A percentile compares a stretch with the other conserved stretches of the same genome.
Evolutionary conservation across 345 rosid species (phyloP).

Genomic region (Eucalyptus camaldulensis): DNA sequence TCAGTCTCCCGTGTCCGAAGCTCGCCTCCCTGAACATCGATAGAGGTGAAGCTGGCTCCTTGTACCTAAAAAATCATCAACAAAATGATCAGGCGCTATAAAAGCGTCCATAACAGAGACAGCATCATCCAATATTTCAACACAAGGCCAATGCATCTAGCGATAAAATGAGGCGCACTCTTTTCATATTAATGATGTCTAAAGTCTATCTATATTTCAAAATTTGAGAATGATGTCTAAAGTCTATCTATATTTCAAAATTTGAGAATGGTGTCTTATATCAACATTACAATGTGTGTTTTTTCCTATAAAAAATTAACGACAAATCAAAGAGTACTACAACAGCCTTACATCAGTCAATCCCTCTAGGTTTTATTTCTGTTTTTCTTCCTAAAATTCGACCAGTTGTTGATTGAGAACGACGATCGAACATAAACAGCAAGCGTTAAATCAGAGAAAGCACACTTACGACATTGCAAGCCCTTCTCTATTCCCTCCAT

Average conservation of each 20-base stretch:
- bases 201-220: not conserved
- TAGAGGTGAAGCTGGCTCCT: slow-evolving; percentile 30
- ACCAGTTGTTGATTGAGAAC: not conserved
- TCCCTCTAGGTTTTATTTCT: not conserved
- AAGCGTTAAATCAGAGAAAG: not conserved
- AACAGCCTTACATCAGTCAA: not conserved
- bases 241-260: not conserved
- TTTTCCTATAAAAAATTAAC: slow-evolving; percentile 2
- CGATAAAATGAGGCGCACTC: not conserved
- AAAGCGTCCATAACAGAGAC: not conserved
- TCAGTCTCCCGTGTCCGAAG: slow-evolving; percentile 71
- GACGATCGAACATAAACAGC: not conserved
- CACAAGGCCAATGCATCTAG: not conserved
- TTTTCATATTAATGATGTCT: not conserved
- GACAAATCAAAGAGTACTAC: not conserved
- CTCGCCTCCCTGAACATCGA: slow-evolving; percentile 58
- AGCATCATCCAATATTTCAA: not conserved
- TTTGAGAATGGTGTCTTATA: not conserved
- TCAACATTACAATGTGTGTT: not conserved
- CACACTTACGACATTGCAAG: slow-evolving; percentile 52
- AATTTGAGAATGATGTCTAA: not conserved
- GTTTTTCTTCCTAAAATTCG: not conserved
- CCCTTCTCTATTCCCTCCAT: slow-evolving; percentile 91
- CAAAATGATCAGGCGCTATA: not conserved
- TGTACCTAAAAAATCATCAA: slow-evolving; percentile 18